Percentiles rank a stretch among this genome's conserved stretches.
Conservation (phyloP, 176 grass and related monocot genomes). For the Leersia perrieri region DNA sequence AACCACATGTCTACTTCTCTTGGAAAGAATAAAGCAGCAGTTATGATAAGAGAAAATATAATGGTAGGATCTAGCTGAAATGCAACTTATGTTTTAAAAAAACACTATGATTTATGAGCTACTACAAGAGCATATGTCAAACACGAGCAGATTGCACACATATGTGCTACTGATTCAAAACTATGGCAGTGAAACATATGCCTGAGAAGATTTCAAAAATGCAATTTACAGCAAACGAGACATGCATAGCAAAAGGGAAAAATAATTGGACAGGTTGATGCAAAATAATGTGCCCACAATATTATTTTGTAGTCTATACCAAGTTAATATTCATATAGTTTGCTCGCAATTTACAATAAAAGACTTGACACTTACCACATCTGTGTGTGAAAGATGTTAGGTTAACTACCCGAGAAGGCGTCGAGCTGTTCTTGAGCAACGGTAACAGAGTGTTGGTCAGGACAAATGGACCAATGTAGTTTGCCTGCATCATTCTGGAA, state of each 20-base stretch:
- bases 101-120: neutral
- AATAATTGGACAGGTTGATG: neutral
- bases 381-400: slow-evolving; percentile 95
- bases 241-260: neutral
- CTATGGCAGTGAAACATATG: neutral
- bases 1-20: neutral
- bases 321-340: neutral
- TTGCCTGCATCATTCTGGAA: slow-evolving; percentile 83
- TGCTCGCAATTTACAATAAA: neutral
- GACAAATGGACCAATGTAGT: slow-evolving; percentile 84
- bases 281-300: neutral
- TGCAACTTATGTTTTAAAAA: slow-evolving; percentile 2
- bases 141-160: neutral
- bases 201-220: neutral
- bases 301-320: neutral
- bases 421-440: slow-evolving; percentile 70
- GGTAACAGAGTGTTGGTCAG: slow-evolving; percentile 74
- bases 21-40: neutral
- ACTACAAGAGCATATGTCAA: neutral
- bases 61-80: neutral
- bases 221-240: neutral
- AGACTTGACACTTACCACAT: slow-evolving; percentile 54
- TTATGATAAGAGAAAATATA: neutral
- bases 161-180: neutral
- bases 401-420: slow-evolving; percentile 74